Evolutionary conservation across 2,329 filamentous ascomycete genomes (phyloP).

Genomic region (Alternaria atra): DNA sequence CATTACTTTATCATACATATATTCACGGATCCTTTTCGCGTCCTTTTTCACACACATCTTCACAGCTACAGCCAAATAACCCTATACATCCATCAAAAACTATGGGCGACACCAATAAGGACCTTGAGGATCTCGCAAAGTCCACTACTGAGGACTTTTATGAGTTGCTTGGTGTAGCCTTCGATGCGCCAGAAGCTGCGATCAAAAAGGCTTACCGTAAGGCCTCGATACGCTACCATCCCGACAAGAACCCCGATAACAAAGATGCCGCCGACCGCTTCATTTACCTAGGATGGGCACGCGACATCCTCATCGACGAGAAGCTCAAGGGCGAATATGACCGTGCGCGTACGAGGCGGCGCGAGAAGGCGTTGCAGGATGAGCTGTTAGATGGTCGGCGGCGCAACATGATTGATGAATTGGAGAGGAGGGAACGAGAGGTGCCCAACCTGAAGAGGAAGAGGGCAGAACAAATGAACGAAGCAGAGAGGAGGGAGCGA

Average conservation of each 20-base stretch:
- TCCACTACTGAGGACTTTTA: slow-evolving; percentile 72
- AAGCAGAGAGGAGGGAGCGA: slow-evolving; percentile 68
- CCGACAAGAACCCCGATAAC: slow-evolving; percentile 78
- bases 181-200: slow-evolving; percentile 72
- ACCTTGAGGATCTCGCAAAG: slow-evolving; percentile 55
- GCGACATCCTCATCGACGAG: slow-evolving; percentile 79
- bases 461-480: slow-evolving; percentile 54
- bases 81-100: not conserved
- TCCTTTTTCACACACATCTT: too few relatives aligned
- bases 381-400: slow-evolving; percentile 77
- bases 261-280: slow-evolving; percentile 78
- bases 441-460: slow-evolving; percentile 52
- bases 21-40: too few relatives aligned
- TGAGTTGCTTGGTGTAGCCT: slow-evolving; percentile 73
- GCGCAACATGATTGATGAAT: slow-evolving; percentile 82
- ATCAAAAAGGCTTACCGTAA: slow-evolving; percentile 86
- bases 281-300: slow-evolving; percentile 84
- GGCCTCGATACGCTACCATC: slow-evolving; percentile 88
- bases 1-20: not conserved
- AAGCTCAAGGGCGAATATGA: slow-evolving; percentile 81
- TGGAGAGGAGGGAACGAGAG: slow-evolving; percentile 77
- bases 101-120: slow-evolving; percentile 52
- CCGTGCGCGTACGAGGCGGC: slow-evolving; percentile 73
- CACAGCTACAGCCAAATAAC: too few relatives aligned
- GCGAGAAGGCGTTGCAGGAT: slow-evolving; percentile 74